Evolutionary conservation across 345 rosid genomes (phyloP).

Genomic region (Syzygium aqueum): DNA sequence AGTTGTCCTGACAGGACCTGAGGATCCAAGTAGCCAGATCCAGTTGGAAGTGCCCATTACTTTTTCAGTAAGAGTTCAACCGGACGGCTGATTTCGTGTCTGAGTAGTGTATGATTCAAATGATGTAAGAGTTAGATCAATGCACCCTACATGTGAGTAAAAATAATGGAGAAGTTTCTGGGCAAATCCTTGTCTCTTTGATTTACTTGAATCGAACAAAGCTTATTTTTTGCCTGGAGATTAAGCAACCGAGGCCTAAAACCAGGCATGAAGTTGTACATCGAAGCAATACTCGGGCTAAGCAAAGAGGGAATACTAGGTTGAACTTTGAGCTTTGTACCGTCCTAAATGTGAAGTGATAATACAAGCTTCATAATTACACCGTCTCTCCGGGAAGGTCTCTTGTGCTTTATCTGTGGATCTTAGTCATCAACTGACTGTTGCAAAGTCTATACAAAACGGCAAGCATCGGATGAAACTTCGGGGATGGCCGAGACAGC

Average conservation of each 20-base stretch:
- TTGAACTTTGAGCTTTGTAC: background rate
- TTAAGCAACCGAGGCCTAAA: background rate
- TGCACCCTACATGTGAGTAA: background rate
- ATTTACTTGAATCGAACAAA: background rate
- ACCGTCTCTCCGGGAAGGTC: background rate
- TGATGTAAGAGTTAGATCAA: background rate
- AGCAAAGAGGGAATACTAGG: background rate
- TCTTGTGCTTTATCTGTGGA: background rate
- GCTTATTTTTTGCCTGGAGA: background rate
- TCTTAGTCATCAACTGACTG: background rate
- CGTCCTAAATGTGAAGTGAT: background rate
- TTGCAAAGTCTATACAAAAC: background rate
- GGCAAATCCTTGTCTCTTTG: background rate
- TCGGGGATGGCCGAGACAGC: background rate
- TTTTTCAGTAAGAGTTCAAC: background rate
- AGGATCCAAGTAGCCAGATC: background rate
- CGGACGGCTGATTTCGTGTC: background rate
- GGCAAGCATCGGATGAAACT: background rate
- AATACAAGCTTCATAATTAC: background rate
- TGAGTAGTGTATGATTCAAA: background rate
- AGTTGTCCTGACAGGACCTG: slow-evolving; percentile 45
- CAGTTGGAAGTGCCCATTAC: background rate
- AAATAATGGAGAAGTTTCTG: background rate
- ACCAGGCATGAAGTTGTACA: background rate
- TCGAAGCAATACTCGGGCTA: background rate